Conservation (phyloP, 2,329 filamentous ascomycete genomes). For the Colletotrichum musicola region DNA sequence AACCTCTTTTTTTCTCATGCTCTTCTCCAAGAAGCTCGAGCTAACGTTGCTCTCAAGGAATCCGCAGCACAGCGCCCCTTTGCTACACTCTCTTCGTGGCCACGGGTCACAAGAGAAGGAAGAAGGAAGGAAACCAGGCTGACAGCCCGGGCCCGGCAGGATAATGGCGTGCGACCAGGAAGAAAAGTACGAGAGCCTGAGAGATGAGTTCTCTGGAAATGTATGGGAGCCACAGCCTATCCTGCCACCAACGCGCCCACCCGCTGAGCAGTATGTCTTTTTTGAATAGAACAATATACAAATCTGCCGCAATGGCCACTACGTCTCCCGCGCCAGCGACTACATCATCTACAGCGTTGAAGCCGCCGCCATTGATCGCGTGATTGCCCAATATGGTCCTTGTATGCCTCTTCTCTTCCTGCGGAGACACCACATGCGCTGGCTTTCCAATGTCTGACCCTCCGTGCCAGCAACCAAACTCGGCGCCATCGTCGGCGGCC, state of each 20-base stretch:
- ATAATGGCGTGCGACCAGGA: slow-evolving; percentile 95
- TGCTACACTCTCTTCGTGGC: slow-evolving; percentile 1
- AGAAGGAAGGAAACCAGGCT: slow-evolving; percentile 9
- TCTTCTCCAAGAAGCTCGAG: slow-evolving; percentile 35
- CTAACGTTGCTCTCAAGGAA: slow-evolving; percentile 40
- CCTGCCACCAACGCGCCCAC: slow-evolving; percentile 17
- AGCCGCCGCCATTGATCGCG: slow-evolving; percentile 87
- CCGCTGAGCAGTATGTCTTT: slow-evolving; percentile 33
- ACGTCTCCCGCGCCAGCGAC: slow-evolving; percentile 96
- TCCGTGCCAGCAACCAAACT: slow-evolving; percentile 83
- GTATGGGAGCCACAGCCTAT: slow-evolving; percentile 66
- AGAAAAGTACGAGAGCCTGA: slow-evolving; percentile 85
- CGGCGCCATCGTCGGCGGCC: slow-evolving; percentile 94
- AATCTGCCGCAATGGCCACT: slow-evolving; percentile 93
- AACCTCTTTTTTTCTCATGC: slow-evolving; percentile 36
- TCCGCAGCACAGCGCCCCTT: slow-evolving; percentile 50
- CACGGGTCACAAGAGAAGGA: not conserved
- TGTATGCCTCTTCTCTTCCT: slow-evolving; percentile 69
- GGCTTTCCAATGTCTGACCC: not conserved
- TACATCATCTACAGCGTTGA: slow-evolving; percentile 99
- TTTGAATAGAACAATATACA: slow-evolving; percentile 77
- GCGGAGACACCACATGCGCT: slow-evolving; percentile 38
- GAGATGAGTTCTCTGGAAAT: slow-evolving; percentile 85
- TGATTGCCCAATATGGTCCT: slow-evolving; percentile 90
- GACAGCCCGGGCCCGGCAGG: slow-evolving; percentile 60